Evolutionary conservation across 2,329 filamentous ascomycete genomes (phyloP), one percentile per base, ranked within the genome.

Genomic region (Chaetomiaceae sp.): DNA sequence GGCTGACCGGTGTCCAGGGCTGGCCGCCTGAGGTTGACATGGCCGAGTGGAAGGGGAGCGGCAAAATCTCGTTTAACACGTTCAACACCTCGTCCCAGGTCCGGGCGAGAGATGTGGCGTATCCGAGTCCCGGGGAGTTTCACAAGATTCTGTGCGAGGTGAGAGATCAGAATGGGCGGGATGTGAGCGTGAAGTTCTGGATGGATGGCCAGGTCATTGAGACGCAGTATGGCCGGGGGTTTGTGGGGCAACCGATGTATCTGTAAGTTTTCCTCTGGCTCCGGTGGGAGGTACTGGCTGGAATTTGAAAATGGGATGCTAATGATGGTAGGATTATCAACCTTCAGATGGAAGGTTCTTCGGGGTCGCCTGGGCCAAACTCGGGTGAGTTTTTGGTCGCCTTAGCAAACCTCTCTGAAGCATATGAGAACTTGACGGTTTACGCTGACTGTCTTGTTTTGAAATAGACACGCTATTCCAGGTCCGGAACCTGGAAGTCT

Each of bases 11-110:
- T 0, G 77, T 77, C 0, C 62, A 77, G 40, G 70, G 72, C 0
- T 82, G 80, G 79, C 79, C 79, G 14, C 80, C 79, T 0, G 80
- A 82, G 71, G 74, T 82, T 51, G 79, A 82, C 61, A 72, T 82
- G 66, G 79, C 79, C 1, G 79, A 82, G 65, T 82, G 79, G 79
- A 82, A 82, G 62, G 79, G 79, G n/a, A 71, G 65, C 30, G 78
- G 77, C 14, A 75, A 78, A 61, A 76, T 80, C 54, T 75, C 71
- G 29, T 81, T 81, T 67, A 81, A 81, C 59, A 81, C 77, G 1
- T 77, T 77, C 62, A 75, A 77, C 58, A 75, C 75, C 2, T 73
- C 72, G 29, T 73, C 68, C 4, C 62, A 73, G 40, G 73, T 80
- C 2, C 64, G 69, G 3, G 71, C 75, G 34, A 67, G 69, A 36